Evolutionary conservation across 2,329 filamentous ascomycete genomes (phyloP), one percentile per base, ranked within the genome.

Genomic region (Arthrobotrys megalospora): DNA sequence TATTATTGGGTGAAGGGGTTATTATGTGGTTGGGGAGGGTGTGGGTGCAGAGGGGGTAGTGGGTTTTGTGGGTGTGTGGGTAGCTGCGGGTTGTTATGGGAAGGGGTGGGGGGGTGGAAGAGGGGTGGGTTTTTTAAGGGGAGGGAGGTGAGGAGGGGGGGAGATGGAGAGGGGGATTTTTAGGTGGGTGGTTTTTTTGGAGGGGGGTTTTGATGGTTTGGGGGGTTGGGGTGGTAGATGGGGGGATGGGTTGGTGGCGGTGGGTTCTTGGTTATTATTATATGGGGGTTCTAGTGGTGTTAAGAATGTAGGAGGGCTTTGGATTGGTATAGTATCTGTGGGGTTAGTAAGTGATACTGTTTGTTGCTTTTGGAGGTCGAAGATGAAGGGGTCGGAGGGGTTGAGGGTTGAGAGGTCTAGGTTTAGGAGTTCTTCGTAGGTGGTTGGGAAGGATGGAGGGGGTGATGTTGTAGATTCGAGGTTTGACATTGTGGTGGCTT

Each of bases 31-130:
- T 12, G n/a, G 38, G 16, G 63, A 50, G 41, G 65, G 68, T 67
- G 68, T 72, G 64, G 32, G 16, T 63, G 53, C 68, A 66, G 28
- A 28, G 50, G 12, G 63, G 50, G 64, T 66, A 52, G 52, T 80
- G 41, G 66, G 62, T 55, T 32, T 14, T 63, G 53, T 76, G 62
- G 21, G 65, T 34, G 66, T 73, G 36, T 8, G 65, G 55, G 28
- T 73, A 50, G 14, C 62, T 14, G 12, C 7, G 50, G 14, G 70
- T 38, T 16, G 62, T 38, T 77, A 72, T 7, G 48, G 60, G 14
- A 45, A 70, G 24, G 62, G 76, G 2, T n/a, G n/a, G 32, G 43
- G 5, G 19, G 60, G 12, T 76, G 71, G 79, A 32, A 41, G 24
- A 28, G 24, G 24, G 24, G 5, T n/a, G n/a, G n/a, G n/a, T n/a